Percentiles rank a stretch among this genome's conserved stretches.
phyloP scores from a whole-genome alignment of 148 eudicot species.

The Spergularia marina region DNA sequence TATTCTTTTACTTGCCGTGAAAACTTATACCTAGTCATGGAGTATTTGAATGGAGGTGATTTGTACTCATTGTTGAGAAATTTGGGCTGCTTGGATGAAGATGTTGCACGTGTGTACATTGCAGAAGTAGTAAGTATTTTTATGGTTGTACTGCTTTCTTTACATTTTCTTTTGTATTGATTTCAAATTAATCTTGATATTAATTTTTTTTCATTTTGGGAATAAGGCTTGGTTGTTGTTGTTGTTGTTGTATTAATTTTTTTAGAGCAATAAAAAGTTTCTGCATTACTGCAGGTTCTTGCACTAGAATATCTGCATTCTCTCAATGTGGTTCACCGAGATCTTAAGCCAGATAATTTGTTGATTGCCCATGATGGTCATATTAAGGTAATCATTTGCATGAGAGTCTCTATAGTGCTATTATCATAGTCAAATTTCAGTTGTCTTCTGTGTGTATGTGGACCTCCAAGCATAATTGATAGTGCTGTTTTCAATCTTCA shows the following conservation, averaged over 20 bases:
- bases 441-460: neutral
- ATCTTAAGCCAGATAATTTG: constrained; percentile 95
- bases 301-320: constrained; percentile 98
- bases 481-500: neutral
- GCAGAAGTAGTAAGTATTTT: constrained; percentile 88
- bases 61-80: constrained; percentile 89
- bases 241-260: neutral
- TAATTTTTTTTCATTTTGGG: constrained; percentile 12
- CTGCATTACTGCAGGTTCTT: constrained; percentile 64
- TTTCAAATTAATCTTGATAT: neutral
- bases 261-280: constrained; percentile 8
- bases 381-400: constrained; percentile 51
- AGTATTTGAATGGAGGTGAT: constrained; percentile 97
- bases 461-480: neutral
- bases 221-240: too few species aligned
- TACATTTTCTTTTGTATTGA: constrained; percentile 10
- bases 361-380: constrained; percentile 99
- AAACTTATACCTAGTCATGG: constrained; percentile 98
- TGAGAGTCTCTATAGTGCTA: neutral
- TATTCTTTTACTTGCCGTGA: constrained; percentile 98
- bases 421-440: neutral
- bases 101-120: constrained; percentile 89
- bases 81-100: constrained; percentile 97
- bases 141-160: constrained; percentile 8
- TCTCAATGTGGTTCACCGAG: constrained; percentile 95